Evolutionary conservation across 148 eudicot genomes (phyloP), one percentile per base, ranked within the genome.

Genomic region (Spergularia bocconei): DNA sequence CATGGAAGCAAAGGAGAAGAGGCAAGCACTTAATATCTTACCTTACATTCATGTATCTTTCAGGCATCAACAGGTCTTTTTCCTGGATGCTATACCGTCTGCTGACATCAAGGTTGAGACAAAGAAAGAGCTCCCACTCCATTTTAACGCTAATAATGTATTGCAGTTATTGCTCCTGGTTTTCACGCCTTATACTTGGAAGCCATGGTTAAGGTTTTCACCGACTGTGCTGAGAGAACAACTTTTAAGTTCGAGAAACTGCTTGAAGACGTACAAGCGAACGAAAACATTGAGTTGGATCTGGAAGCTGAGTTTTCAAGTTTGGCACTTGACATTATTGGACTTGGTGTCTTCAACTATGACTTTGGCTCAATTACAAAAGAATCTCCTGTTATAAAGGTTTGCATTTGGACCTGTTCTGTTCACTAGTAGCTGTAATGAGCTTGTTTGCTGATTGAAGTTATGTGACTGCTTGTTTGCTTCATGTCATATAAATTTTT

Each of bases 351-450:
- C 77, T 96, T 96, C 78, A 96, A 92, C 75, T 92, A 88, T 85
- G 98, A 96, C 79, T 92, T 96, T 71, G 98, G 99, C 79, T 96
- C 99, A 54, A 88, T 96, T 73, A 85, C 98, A 50, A 91, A 88
- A 82, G 99, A 96, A 84, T 92, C 99, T 59, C 99, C 99, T 17
- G 91, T 96, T 47, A 96, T 96, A 83, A 87, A 96, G 99, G 99
- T 91, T 59, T 15, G 63, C 48, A 57, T 59, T 58, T 50, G 52
- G 15, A 8, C 39, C 71, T 52, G 47, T 66, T 76, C 10, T 60
- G 70, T 67, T 80, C 67, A 39, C 52, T 74, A 13, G n/a, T 17
- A 69, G 58, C 70, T 69, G 25, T 23, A 19, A 10, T 36, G 47
- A 58, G 63, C 71, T 19, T 41, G 9, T 56, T 60, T 10, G 25